Base-by-base conservation (phyloP, 495 filamentous ascomycete species). In the Xylaria scruposa region DNA sequence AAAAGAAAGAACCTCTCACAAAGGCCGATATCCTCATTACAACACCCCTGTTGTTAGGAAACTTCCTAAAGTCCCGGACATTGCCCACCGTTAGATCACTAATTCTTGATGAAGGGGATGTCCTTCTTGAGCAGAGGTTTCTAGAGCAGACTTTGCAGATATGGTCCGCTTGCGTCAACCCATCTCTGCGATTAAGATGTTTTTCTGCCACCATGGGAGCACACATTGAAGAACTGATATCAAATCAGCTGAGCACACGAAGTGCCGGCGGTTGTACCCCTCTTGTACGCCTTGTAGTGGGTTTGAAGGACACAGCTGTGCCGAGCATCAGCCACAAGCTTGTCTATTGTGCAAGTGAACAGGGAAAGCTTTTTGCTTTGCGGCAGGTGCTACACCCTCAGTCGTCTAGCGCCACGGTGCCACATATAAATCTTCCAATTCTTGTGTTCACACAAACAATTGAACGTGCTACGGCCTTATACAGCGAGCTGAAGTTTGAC, bases 131-230 rank as follows among this genome's bases (percentile, higher is more conserved):
- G 72, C 90, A 92, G 15, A 84, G 97, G 15, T 98, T 99, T 83
- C 88, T 92, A 40, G 91, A 95, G 33, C 97, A 99, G 76, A 98
- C 94, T 0, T 83, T 97, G 29, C 88, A 86, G 42, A 93, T 98
- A 75, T 98, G 95, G 96, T 85, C 88, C 26, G 85, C 91, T 21
- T 94, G 93, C 80, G 87, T 85, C 9, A 87, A 90, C 72, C 83
- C 89, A 2, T 79, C 85, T 24, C 85, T 98, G 12, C 86, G 90
- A 7, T 88, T 93, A 3, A 91, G 90, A 60, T 88, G 97, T 63
- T 99, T 95, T 93, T 98, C 95, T 24, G 96, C 97, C 10, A 99
- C 96, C 3, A 98, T 99, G 91, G 93, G 91, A 21, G 97, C 96
- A 21, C 94, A 91, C 74, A 91, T 98, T 60, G 97, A 99, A 80